Conservation (phyloP, 228 moss, liverwort and hornwort genomes). For the Sphagnum magellanicum region DNA sequence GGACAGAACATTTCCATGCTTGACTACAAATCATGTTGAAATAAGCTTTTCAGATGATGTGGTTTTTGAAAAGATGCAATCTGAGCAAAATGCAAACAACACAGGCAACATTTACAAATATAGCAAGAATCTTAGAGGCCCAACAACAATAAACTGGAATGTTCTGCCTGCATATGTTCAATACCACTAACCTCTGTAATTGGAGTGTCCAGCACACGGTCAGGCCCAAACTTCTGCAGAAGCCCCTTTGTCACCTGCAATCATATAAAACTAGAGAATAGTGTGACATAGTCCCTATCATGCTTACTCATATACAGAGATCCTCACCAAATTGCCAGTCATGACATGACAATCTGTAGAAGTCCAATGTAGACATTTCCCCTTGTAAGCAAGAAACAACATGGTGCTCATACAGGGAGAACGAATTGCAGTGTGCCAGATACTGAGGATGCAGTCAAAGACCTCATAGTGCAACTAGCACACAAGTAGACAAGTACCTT, state of each 20-base stretch:
- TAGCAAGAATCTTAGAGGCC: too few relatives aligned
- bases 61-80: too few relatives aligned
- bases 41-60: too few relatives aligned
- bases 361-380: not conserved
- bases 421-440: not conserved
- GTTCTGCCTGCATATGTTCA: not conserved
- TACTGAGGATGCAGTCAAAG: not conserved
- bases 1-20: too few relatives aligned
- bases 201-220: slow-evolving; percentile 91
- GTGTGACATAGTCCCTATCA: not conserved
- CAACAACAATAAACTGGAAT: too few relatives aligned
- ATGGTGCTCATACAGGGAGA: not conserved
- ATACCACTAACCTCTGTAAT: slow-evolving; percentile 71
- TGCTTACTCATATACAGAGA: not conserved
- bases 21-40: too few relatives aligned
- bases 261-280: not conserved
- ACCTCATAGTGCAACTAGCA: too few relatives aligned
- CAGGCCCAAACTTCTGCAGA: slow-evolving; percentile 92
- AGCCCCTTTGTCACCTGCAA: slow-evolving; percentile 90
- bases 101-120: too few relatives aligned
- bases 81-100: too few relatives aligned
- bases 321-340: not conserved
- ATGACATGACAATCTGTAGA: not conserved
- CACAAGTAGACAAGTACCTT: slow-evolving; percentile 41
- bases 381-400: not conserved